A percentile compares a stretch with the other conserved stretches of the same genome.
phyloP scores from a whole-genome alignment of 352 stramenopile genomes.

The Phytophthora nicotianae region DNA sequence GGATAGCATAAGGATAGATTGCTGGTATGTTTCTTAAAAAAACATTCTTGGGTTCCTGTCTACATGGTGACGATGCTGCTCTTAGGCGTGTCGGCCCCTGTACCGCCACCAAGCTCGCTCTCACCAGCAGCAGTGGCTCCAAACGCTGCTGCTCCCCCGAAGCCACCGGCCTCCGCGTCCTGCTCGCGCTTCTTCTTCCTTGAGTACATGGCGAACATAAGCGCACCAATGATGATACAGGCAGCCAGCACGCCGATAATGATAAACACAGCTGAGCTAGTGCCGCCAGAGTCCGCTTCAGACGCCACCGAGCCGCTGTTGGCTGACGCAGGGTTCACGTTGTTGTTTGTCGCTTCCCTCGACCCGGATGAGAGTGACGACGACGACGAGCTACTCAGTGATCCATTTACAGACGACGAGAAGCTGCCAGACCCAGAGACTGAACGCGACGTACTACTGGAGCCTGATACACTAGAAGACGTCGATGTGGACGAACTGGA shows the following conservation, averaged over 20 bases:
- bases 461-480: constrained; percentile 19
- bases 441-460: constrained; percentile 17
- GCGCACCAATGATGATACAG: constrained; percentile 63
- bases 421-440: constrained; percentile 14
- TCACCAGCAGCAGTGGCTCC: constrained; percentile 32
- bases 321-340: constrained; percentile 16
- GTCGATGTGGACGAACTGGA: constrained; percentile 12
- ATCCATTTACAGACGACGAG: constrained; percentile 27
- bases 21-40: constrained; percentile 26
- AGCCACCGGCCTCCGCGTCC: constrained; percentile 47
- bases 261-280: constrained; percentile 66
- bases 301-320: constrained; percentile 33
- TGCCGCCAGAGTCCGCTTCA: constrained; percentile 38
- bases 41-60: constrained; percentile 20
- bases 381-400: constrained; percentile 25
- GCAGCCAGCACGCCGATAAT: constrained; percentile 67
- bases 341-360: constrained; percentile 14
- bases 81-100: constrained; percentile 68
- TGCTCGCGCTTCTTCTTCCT: constrained; percentile 76
- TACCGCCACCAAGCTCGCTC: constrained; percentile 21
- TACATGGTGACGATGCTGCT: constrained; percentile 84
- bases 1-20: constrained; percentile 40
- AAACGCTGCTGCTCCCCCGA: constrained; percentile 47
- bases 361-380: constrained; percentile 15
- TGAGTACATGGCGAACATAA: constrained; percentile 79